Base-by-base conservation (phyloP, 768 basidiomycete genomes). In the Phylloporus arenicola region DNA sequence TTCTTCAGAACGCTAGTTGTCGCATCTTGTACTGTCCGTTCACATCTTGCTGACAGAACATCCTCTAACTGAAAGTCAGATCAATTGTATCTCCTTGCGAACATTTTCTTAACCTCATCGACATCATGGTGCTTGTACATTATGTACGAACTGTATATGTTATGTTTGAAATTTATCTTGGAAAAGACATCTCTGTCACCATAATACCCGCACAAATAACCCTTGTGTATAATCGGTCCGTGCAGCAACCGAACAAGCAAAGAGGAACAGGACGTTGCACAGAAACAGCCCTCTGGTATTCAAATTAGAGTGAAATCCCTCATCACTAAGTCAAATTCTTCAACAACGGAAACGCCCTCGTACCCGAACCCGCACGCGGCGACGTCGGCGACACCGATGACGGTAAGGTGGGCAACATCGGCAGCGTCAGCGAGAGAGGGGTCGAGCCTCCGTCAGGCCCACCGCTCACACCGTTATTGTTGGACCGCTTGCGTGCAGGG, bases 401-500 rank as follows among this genome's bases (percentile, higher is more conserved):
- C 1, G 44, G 3, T 29, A 38, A 34, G 6, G 52, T 30, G 5
- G 54, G 52, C 0, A 57, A 56, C 41, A 52, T 45, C 7, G 57
- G 7, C 7, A 30, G 10, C 1, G 20, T 47, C 24, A 53, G 45
- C n/a, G 41, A 42, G 5, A 42, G 24, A 27, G 41, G 41, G 3
- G 42, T 29, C 10, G 25, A 27, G 6, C 22, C 24, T 0, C 41
- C 41, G 6, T n/a, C 41, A 38, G 37, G 19, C 6, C 12, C 35
- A 24, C 48, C 48, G 19, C 34, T 16, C 30, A n/a, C 43, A 25
- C 46, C 40, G 27, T 48, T 46, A 48, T 47, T 35, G 76, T 73
- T 1, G 77, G 81, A 80, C 25, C 80, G 73, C 30, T 72, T 68
- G 3, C 84, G 80, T 1, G 80, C 17, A 19, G 55, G 73, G 20